These are phyloP conservation scores for Paxillus rubicundulus DNA, from an alignment of 768 basidiomycete species.

Conservation along the genomic window DNA sequence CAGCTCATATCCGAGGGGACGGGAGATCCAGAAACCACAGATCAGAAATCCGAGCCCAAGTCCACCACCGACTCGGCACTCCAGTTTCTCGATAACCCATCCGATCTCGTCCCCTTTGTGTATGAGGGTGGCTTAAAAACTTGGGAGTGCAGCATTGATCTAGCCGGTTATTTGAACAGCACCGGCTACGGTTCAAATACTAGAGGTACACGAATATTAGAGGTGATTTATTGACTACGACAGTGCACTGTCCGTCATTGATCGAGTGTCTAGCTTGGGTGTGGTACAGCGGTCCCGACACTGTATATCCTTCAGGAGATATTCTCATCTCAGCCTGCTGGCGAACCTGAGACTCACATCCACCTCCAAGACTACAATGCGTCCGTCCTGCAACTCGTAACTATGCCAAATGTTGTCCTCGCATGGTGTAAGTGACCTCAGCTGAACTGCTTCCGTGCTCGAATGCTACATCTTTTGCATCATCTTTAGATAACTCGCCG, in stretches of 20 bases:
- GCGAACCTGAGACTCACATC: constrained; percentile 44
- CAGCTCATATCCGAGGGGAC: constrained; percentile 71
- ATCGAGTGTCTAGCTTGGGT: constrained; percentile 64
- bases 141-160: constrained; percentile 93
- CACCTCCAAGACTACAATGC: constrained; percentile 93
- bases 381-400: constrained; percentile 75
- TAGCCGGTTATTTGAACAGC: constrained; percentile 63
- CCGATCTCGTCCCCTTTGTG: constrained; percentile 86
- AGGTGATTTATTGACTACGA: constrained; percentile 45
- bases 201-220: constrained; percentile 59
- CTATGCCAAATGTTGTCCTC: constrained; percentile 74
- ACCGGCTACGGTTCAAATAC: constrained; percentile 25
- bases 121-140: constrained; percentile 98
- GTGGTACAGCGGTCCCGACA: constrained; percentile 88
- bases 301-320: constrained; percentile 66
- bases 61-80: constrained; percentile 36
- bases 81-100: constrained; percentile 74
- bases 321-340: constrained; percentile 37
- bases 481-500: constrained; percentile 54
- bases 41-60: constrained; percentile 11
- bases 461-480: not conserved
- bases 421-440: constrained; percentile 67
- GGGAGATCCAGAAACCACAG: constrained; percentile 29
- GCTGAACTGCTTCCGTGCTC: not conserved
- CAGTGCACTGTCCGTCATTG: not conserved